These are phyloP conservation scores for Straminergon stramineum DNA, from an alignment of 225 moss, liverwort and hornwort genomes.

Conservation along the genomic window DNA sequence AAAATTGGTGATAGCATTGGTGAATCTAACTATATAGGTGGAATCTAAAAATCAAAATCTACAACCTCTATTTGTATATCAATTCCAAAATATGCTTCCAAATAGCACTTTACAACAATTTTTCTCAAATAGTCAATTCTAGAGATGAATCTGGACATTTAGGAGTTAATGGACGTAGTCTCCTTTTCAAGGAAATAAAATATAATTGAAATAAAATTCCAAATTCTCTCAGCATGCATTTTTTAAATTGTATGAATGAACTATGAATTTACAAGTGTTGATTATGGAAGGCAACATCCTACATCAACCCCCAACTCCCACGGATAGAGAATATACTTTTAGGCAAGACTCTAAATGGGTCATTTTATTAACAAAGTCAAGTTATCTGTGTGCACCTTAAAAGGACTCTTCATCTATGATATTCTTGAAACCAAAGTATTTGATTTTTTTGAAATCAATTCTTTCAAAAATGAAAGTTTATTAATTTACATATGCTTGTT, in stretches of 20 bases:
- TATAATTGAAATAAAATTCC: no score
- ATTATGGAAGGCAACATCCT: not conserved
- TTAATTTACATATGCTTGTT: not conserved
- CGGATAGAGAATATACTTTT: not conserved
- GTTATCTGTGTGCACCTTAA: rapidly evolving
- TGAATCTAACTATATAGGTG: no score
- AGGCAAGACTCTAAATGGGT: not conserved
- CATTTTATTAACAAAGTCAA: not conserved
- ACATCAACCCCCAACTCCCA: not conserved
- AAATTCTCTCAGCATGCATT: not conserved
- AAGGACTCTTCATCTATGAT: not conserved
- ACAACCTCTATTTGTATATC: no score
- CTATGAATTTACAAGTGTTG: not conserved
- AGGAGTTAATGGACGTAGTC: rapidly evolving
- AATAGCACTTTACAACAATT: no score
- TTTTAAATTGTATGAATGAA: no score
- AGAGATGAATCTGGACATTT: no score
- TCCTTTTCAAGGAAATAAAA: not conserved
- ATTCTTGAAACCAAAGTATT: not conserved
- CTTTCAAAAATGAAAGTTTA: rapidly evolving
- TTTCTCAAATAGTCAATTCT: no score
- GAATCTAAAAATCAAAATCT: no score
- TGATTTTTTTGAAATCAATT: not conserved
- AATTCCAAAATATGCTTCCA: no score
- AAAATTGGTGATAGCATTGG: no score